Percentiles rank a stretch among this genome's conserved stretches.
phyloP scores from a whole-genome alignment of 148 eudicot genomes.

The Rhododendron kiyosumense region DNA sequence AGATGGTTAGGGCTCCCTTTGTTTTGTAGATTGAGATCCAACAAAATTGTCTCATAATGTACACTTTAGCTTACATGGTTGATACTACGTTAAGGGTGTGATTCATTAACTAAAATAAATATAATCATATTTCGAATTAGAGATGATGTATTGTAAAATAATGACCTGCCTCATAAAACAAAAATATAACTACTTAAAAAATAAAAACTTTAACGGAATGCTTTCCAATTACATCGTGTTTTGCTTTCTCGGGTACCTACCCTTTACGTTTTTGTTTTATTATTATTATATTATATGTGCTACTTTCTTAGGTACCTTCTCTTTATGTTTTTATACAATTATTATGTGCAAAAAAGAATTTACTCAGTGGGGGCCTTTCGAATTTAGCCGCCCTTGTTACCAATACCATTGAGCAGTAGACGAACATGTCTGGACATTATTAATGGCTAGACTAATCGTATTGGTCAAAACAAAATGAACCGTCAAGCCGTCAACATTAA shows the following conservation, averaged over 20 bases:
- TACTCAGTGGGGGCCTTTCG: background rate
- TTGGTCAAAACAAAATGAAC: background rate
- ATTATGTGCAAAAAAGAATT: background rate
- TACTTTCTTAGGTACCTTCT: background rate
- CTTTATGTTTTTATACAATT: background rate
- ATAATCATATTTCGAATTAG: too few relatives aligned
- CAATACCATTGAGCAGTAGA: background rate
- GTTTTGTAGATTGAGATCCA: background rate
- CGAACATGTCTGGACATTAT: too few relatives aligned
- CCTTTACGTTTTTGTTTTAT: too few relatives aligned
- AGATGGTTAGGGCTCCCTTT: background rate
- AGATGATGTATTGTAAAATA: too few relatives aligned
- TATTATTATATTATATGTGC: too few relatives aligned
- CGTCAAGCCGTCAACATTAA: background rate
- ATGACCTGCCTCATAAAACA: fast-evolving
- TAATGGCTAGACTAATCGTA: background rate
- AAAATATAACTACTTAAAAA: too few relatives aligned
- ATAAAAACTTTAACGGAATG: too few relatives aligned
- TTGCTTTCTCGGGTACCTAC: too few relatives aligned
- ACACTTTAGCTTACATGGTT: background rate
- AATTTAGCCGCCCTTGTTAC: background rate
- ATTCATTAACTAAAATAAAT: too few relatives aligned
- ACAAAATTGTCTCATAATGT: background rate
- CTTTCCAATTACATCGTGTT: too few relatives aligned
- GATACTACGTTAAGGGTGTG: too few relatives aligned